A percentile compares a stretch with the other conserved stretches of the same genome.
Conservation (phyloP, 164 flowering plant genomes). For the Umbilicus rupestris region DNA sequence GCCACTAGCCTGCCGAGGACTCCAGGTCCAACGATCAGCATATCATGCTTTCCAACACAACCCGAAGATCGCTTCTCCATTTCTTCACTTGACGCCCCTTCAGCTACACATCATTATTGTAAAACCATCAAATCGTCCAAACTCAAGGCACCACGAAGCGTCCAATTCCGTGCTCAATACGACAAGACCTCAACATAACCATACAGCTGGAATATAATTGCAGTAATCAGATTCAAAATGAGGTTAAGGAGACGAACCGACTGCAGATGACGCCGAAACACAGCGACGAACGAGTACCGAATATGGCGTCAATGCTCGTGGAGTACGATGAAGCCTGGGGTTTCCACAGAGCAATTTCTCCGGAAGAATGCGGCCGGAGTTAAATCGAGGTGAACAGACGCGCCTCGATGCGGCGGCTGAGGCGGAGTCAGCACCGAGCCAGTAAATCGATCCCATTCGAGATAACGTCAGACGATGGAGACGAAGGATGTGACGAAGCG, state of each 20-base stretch:
- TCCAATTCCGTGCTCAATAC: too few relatives aligned
- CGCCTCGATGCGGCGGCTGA: not conserved
- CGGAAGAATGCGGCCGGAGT: not conserved
- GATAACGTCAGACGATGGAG: not conserved
- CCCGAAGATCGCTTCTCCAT: constrained; percentile 26
- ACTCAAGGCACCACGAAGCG: too few relatives aligned
- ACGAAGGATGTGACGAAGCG: not conserved
- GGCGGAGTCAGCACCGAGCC: not conserved
- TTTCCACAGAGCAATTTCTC: not conserved
- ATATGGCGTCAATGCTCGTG: not conserved
- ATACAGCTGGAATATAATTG: not conserved
- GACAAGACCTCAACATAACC: too few relatives aligned
- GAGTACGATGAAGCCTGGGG: not conserved
- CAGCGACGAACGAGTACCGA: not conserved
- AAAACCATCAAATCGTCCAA: not conserved
- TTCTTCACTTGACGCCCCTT: constrained; percentile 29
- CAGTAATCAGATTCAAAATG: not conserved
- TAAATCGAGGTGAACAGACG: not conserved
- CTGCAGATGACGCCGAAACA: not conserved
- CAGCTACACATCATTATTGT: constrained; percentile 2
- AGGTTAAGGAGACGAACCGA: not conserved
- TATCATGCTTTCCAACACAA: constrained; percentile 41
- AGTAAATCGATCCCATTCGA: not conserved
- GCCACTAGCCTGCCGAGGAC: constrained; percentile 87
- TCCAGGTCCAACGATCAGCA: constrained; percentile 84